Conservation (phyloP, 495 filamentous ascomycete genomes). For the Massariosphaeria phaeospora region DNA sequence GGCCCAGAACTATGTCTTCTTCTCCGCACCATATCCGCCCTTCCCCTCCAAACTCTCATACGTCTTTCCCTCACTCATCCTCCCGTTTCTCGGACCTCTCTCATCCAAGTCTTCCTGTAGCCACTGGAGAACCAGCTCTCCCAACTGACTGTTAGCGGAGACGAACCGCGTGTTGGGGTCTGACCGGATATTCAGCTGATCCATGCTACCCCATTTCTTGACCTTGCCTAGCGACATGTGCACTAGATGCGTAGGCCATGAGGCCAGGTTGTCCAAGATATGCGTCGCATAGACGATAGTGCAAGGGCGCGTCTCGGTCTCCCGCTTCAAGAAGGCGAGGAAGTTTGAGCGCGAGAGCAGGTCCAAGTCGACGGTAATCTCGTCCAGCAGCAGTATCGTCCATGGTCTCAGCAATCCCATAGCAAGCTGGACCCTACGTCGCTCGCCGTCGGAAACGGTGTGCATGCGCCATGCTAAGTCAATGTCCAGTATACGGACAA, state of each 20-base stretch:
- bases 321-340: conserved; percentile 74
- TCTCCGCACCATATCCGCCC: conserved; percentile 80
- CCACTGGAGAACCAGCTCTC: conserved; percentile 83
- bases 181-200: conserved; percentile 43
- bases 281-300: conserved; percentile 98
- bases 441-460: conserved; percentile 85
- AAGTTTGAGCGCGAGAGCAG: conserved; percentile 79
- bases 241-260: conserved; percentile 92
- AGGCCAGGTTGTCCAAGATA: conserved; percentile 85
- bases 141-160: conserved; percentile 60
- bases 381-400: conserved; percentile 84
- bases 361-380: conserved; percentile 96
- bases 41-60: conserved; percentile 61
- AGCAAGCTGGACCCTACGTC: conserved; percentile 84
- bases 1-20: too few relatives aligned
- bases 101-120: conserved; percentile 74
- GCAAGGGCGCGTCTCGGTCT: conserved; percentile 75
- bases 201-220: conserved; percentile 72
- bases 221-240: conserved; percentile 88
- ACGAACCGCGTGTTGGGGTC: conserved; percentile 47
- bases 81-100: conserved; percentile 64
- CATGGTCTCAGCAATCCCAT: conserved; percentile 96
- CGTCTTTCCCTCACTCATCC: conserved; percentile 56
- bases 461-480: conserved; percentile 93
- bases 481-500: conserved; percentile 84